Conservation (phyloP, 2,329 filamentous ascomycete species). For the Aspergillus ibericus region DNA sequence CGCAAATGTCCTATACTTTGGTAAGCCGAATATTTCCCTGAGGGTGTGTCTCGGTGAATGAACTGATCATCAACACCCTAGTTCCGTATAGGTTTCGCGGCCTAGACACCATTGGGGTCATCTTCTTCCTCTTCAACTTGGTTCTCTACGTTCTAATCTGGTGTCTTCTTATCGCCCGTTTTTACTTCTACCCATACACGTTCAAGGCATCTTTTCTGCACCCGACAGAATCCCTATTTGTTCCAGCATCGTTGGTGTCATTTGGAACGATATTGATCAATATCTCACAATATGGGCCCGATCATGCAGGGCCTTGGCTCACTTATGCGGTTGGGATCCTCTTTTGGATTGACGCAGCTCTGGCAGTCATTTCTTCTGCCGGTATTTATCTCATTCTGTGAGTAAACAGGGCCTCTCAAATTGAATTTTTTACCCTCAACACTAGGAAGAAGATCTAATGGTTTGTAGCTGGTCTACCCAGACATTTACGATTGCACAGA, state of each 20-base stretch:
- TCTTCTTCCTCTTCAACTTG: slow-evolving; percentile 65
- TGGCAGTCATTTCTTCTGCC: slow-evolving; percentile 67
- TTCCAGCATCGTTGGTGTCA: slow-evolving; percentile 67
- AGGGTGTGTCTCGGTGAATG: background rate
- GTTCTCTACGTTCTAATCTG: slow-evolving; percentile 64
- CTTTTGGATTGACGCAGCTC: slow-evolving; percentile 71
- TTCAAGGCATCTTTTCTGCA: slow-evolving; percentile 72
- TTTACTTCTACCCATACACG: slow-evolving; percentile 67
- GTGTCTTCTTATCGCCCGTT: slow-evolving; percentile 65
- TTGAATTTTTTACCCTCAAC: too few species aligned
- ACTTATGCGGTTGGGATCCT: slow-evolving; percentile 60
- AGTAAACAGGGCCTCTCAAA: slow-evolving; percentile 19
- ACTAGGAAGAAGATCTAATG: slow-evolving; percentile 12
- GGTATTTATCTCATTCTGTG: slow-evolving; percentile 74
- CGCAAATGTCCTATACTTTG: slow-evolving; percentile 58
- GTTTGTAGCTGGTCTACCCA: slow-evolving; percentile 60
- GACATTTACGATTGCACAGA: slow-evolving; percentile 72
- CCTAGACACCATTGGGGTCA: slow-evolving; percentile 58
- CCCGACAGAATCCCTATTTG: slow-evolving; percentile 75
- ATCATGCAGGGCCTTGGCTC: slow-evolving; percentile 64
- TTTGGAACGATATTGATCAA: slow-evolving; percentile 77
- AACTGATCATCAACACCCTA: slow-evolving; percentile 16
- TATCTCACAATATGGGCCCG: slow-evolving; percentile 71
- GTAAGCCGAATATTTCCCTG: slow-evolving; percentile 43
- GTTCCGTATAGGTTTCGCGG: slow-evolving; percentile 58